Evolutionary conservation across 1,284 basidiomycete genomes (phyloP), one percentile per base, ranked within the genome.

Genomic region (Cronartium quercuum): DNA sequence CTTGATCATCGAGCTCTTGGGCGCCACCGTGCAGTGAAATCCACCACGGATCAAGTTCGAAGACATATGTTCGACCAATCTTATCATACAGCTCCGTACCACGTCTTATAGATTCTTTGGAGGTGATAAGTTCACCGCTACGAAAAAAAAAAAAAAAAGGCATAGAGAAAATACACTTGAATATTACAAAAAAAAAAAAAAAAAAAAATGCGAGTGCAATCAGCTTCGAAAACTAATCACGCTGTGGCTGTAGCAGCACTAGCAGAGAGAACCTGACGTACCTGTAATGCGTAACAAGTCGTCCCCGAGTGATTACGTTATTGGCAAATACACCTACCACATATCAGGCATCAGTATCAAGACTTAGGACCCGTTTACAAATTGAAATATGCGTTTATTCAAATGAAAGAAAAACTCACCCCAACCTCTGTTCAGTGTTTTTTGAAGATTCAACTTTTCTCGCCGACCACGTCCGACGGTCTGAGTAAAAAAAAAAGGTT

Each of bases 1-100:
- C 71, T 0, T 74, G 55, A 9, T 61, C n/a, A 12, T 29, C 55
- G 29, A 66, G 34, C 35, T 24, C 55, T 37, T 57, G 55, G 24
- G 44, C 41, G 42, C 41, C 7, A 29, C 58, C 21, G 24, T 66
- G 18, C 2, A 24, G 41, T n/a, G 60, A n/a, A 21, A 74, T 66
- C 71, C 71, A 74, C 71, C 71, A 74, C 34, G 71, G 71, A 61
- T 74, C 71, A 2, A 74, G 71, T 24, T 57, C 37, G 35, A 74
- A 66, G 3, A 74, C 24, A 41, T 74, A 66, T 1, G 63, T 66
- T 37, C 71, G 13, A n/a, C 64, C 71, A 37, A 74, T 74, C 13
- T 42, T 47, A 38, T 73, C 69, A 40, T 73, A 73, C 38, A 64
- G 47, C 12, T 42, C 38, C 35, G 41, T 24, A 24, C 69, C 47